Evolutionary conservation across 106 monocot species (phyloP).

Genomic region (Dactylorhiza incarnata): DNA sequence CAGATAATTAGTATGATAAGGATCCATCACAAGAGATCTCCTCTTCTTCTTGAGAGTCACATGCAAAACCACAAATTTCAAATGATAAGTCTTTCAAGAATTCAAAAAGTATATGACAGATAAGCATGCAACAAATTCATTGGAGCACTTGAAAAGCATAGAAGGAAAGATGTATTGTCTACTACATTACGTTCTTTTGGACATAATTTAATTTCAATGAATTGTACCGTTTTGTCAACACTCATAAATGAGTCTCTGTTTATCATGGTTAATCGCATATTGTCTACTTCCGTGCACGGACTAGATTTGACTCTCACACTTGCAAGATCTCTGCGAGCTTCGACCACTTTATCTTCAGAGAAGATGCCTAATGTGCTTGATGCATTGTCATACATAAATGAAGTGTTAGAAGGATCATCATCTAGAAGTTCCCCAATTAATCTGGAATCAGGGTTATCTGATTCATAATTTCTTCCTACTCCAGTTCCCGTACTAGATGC

Average conservation of each 20-base stretch:
- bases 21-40: no score
- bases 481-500: conserved; percentile 23
- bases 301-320: background rate
- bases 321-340: conserved; percentile 4
- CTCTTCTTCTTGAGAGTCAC: background rate
- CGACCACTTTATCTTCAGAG: conserved; percentile 8
- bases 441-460: conserved; percentile 14
- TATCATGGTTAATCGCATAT: background rate
- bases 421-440: conserved; percentile 60
- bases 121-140: background rate
- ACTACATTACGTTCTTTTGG: background rate
- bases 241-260: conserved; percentile 1
- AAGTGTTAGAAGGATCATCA: conserved; percentile 16
- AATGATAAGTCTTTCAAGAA: background rate
- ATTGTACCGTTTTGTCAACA: background rate
- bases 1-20: no score
- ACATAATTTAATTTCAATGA: background rate
- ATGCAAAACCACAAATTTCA: background rate
- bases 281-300: conserved; percentile 12
- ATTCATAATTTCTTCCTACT: conserved; percentile 20
- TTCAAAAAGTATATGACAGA: background rate
- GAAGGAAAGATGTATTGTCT: background rate
- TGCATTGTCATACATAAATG: conserved; percentile 10
- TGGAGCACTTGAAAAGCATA: background rate
- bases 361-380: background rate